Evolutionary conservation across 305 asterid genomes (phyloP).

Genomic region (Solanum hybrid): DNA sequence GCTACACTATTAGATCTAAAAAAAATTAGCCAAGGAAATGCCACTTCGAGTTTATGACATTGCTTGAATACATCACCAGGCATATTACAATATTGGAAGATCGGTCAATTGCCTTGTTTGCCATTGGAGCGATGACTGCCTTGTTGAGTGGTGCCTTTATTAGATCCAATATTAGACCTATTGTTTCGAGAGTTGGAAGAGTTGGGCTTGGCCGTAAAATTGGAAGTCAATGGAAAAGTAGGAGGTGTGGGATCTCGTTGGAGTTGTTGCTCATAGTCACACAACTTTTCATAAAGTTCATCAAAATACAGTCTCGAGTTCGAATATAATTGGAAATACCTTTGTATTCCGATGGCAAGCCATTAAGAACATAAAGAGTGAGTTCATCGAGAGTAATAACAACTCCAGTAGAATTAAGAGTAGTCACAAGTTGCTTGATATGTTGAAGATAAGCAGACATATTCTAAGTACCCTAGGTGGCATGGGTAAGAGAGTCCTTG

Average conservation of each 20-base stretch:
- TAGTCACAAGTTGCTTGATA: neutral
- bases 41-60: neutral
- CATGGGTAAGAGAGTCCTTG: neutral
- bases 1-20: neutral
- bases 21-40: neutral
- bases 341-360: neutral
- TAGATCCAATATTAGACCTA: neutral
- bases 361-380: neutral
- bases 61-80: neutral
- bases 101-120: neutral
- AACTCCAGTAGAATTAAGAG: neutral
- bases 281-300: neutral
- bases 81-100: neutral
- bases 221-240: neutral
- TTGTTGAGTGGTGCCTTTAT: neutral
- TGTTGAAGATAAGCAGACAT: neutral
- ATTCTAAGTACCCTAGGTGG: neutral
- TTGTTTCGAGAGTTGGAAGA: neutral
- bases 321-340: neutral
- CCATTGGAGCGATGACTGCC: neutral
- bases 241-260: neutral
- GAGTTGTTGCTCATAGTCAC: neutral
- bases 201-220: neutral
- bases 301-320: neutral
- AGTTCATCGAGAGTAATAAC: neutral